These are phyloP conservation scores for Ulota crispa DNA, from an alignment of 225 moss, liverwort and hornwort species.

Conservation along the genomic window DNA sequence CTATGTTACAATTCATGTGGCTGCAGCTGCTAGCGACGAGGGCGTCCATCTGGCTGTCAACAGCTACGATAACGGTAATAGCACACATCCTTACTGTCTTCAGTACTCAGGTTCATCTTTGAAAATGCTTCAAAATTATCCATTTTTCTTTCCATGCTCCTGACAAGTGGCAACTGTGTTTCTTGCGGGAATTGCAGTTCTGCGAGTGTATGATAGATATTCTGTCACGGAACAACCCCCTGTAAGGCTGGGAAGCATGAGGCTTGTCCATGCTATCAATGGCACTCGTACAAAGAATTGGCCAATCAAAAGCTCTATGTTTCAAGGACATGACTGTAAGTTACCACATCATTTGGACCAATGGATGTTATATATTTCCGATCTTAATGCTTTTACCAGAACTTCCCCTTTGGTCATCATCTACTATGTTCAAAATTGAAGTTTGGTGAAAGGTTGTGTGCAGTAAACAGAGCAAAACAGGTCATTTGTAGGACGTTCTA, in stretches of 20 bases:
- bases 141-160: slow-evolving; percentile 6
- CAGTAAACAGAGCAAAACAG: neutral
- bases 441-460: slow-evolving; percentile 3
- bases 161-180: slow-evolving; percentile 9
- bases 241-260: slow-evolving; percentile 61
- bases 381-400: neutral
- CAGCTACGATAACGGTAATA: slow-evolving; percentile 78
- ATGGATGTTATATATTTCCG: neutral
- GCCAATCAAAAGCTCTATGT: slow-evolving; percentile 93
- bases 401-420: neutral
- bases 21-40: slow-evolving; percentile 55
- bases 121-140: neutral
- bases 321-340: slow-evolving; percentile 90
- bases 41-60: slow-evolving; percentile 86
- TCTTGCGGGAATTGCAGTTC: slow-evolving; percentile 48
- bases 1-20: slow-evolving; percentile 12
- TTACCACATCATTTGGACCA: neutral
- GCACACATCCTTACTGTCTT: neutral
- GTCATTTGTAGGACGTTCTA: neutral
- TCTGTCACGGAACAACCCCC: slow-evolving; percentile 75
- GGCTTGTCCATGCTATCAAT: slow-evolving; percentile 74
- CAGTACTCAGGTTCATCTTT: neutral
- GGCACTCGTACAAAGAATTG: slow-evolving; percentile 92
- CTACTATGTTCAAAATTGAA: neutral
- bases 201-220: slow-evolving; percentile 87